Evolutionary conservation across 2,329 filamentous ascomycete genomes (phyloP), one percentile per base, ranked within the genome.

Genomic region (Colletotrichum coccodes): DNA sequence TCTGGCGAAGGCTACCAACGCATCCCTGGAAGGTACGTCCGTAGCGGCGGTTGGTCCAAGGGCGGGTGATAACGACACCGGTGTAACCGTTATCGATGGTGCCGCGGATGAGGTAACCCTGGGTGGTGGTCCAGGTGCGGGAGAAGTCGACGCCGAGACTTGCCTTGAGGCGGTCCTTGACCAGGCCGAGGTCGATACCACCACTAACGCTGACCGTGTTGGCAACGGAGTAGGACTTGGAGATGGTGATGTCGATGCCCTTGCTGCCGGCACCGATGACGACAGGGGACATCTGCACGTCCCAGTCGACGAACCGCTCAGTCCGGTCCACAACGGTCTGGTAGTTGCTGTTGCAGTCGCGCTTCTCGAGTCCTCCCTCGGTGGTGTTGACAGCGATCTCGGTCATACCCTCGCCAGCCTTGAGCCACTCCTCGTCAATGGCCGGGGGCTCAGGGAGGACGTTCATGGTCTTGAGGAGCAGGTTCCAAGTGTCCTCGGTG

Each of bases 221-320:
- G 56, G 50, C n/a, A 30, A 71, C 4, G 12, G 56, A 34, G 56
- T 58, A 71, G 57, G 56, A 69, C 46, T 60, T 60, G 50, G 68
- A 52, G 32, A 69, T 57, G 44, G 65, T 60, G 38, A 71, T 53
- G 50, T 57, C 61, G 14, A 71, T 61, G 36, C 68, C 68, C 18
- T 62, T 50, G 14, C 54, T 58, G 26, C 68, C 65, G 30, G 50
- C 60, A 12, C 65, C 68, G n/a, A 69, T 64, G 60, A 71, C 46
- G 34, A 71, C 65, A 28, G 68, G 68, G 46, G 68, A 69, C 68
- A 71, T 71, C 60, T 71, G 68, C 38, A 71, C 65, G 50, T 71
- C 68, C 68, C 68, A 71, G 65, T 71, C 68, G 40, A 69, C 61
- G 46, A 71, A 71, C 38, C 68, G 65, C 60, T 65, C 2, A 2